Evolutionary conservation across 768 basidiomycete species (phyloP).

Genomic region (Psilocybe sp.): DNA sequence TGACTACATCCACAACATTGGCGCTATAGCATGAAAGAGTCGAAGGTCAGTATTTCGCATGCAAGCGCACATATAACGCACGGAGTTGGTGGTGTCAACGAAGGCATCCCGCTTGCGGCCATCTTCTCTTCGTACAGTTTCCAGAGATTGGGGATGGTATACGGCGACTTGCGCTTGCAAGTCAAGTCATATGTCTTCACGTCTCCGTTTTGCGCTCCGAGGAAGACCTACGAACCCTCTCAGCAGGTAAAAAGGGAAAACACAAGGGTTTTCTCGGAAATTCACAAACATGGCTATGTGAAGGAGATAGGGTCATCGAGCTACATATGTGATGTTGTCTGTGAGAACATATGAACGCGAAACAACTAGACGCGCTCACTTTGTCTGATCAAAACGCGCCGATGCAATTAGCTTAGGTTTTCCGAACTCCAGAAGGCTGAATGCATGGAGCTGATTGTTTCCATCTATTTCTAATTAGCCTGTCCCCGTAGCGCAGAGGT

Average conservation of each 20-base stretch:
- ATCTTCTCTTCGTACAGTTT: constrained; percentile 60
- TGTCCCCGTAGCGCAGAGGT: neutral
- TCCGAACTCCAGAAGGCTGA: constrained; percentile 53
- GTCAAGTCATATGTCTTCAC: constrained; percentile 76
- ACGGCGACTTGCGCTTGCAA: constrained; percentile 63
- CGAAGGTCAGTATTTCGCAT: neutral
- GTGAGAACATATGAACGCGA: neutral
- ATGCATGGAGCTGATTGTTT: constrained; percentile 53
- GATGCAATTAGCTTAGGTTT: constrained; percentile 51
- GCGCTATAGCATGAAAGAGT: constrained; percentile 26
- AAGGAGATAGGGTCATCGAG: constrained; percentile 61
- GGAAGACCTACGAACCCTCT: constrained; percentile 36
- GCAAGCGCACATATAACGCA: constrained; percentile 4
- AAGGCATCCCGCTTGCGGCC: constrained; percentile 37
- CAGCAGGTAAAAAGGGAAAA: constrained; percentile 2
- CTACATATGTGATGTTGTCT: constrained; percentile 27
- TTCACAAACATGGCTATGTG: constrained; percentile 62
- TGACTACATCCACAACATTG: constrained; percentile 56
- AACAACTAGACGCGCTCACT: constrained; percentile 28
- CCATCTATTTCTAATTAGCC: constrained; percentile 38
- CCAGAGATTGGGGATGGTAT: constrained; percentile 77
- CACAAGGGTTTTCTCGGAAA: neutral
- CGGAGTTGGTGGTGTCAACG: constrained; percentile 15
- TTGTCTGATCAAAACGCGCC: constrained; percentile 45
- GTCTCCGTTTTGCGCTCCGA: constrained; percentile 49